Conservation (phyloP, 495 filamentous ascomycete genomes). For the Halenospora varia region DNA sequence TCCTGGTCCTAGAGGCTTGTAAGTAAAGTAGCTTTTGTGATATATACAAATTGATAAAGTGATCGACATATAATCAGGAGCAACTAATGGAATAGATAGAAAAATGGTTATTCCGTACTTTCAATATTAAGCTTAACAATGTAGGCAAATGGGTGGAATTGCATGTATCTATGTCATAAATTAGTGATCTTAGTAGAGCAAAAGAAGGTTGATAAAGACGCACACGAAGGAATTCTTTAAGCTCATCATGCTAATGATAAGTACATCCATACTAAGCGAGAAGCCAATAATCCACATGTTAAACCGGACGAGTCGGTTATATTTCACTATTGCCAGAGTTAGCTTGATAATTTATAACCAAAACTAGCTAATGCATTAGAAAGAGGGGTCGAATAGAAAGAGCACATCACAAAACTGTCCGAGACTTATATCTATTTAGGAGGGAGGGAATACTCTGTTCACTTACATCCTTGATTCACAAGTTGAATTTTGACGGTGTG, state of each 20-base stretch:
- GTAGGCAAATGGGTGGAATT: constrained; percentile 50
- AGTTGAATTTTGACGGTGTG: constrained; percentile 13
- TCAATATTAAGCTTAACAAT: constrained; percentile 49
- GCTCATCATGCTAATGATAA: constrained; percentile 21
- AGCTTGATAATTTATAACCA: too few relatives aligned
- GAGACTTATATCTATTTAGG: too few relatives aligned
- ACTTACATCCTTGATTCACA: constrained; percentile 1
- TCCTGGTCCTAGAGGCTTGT: not conserved
- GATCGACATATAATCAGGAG: too few relatives aligned
- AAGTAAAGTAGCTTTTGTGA: too few relatives aligned
- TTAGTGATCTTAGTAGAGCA: not conserved
- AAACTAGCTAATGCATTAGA: too few relatives aligned
- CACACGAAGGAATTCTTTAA: constrained; percentile 10
- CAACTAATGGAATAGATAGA: too few relatives aligned
- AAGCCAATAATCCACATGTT: constrained; percentile 18
- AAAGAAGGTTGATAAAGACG: not conserved
- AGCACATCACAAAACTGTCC: too few relatives aligned
- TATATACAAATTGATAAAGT: too few relatives aligned
- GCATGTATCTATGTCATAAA: constrained; percentile 33
- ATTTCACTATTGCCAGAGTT: too few relatives aligned
- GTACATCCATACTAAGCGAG: constrained; percentile 13
- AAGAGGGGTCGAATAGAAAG: too few relatives aligned
- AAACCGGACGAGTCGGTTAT: constrained; percentile 10
- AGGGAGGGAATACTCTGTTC: too few relatives aligned
- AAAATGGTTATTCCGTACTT: too few relatives aligned